Conservation (phyloP, 2,329 filamentous ascomycete species). For the Fusarium sp. region DNA sequence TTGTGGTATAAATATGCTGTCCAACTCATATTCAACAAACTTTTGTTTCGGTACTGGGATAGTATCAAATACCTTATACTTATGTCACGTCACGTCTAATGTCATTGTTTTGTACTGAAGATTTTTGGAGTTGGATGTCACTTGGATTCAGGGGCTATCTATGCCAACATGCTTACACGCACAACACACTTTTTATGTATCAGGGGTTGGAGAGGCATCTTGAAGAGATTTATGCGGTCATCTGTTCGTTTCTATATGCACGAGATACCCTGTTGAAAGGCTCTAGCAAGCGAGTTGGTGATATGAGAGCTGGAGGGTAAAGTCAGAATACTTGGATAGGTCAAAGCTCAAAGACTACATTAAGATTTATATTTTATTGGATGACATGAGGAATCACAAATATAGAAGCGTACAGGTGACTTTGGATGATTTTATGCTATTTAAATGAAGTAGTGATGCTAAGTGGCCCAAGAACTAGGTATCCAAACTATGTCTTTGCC, state of each 20-base stretch:
- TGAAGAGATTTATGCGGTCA: conserved; percentile 35
- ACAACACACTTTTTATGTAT: conserved; percentile 27
- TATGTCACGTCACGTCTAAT: conserved; percentile 27
- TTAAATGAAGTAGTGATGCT: neutral
- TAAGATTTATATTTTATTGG: neutral
- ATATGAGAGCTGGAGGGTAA: conserved; percentile 6
- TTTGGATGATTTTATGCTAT: conserved; percentile 6
- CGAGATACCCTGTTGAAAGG: conserved; percentile 46
- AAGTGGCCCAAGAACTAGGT: conserved; percentile 10
- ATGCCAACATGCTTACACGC: conserved; percentile 3
- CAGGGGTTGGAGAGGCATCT: conserved; percentile 14
- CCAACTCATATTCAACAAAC: neutral
- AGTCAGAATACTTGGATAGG: conserved; percentile 1
- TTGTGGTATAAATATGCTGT: conserved; percentile 56
- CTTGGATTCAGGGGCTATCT: conserved; percentile 2
- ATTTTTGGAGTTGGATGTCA: conserved; percentile 27
- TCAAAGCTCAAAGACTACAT: neutral
- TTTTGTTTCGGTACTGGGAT: neutral
- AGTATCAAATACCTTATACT: neutral
- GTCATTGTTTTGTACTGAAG: conserved; percentile 26
- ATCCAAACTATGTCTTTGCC: conserved; percentile 23
- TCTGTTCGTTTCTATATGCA: conserved; percentile 46
- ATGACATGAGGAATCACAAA: neutral
- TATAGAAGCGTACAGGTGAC: neutral
- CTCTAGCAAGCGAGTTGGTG: conserved; percentile 30